These are phyloP conservation scores for Psophocarpus tetragonolobus DNA, from an alignment of 306 rosid species.

Conservation along the genomic window DNA sequence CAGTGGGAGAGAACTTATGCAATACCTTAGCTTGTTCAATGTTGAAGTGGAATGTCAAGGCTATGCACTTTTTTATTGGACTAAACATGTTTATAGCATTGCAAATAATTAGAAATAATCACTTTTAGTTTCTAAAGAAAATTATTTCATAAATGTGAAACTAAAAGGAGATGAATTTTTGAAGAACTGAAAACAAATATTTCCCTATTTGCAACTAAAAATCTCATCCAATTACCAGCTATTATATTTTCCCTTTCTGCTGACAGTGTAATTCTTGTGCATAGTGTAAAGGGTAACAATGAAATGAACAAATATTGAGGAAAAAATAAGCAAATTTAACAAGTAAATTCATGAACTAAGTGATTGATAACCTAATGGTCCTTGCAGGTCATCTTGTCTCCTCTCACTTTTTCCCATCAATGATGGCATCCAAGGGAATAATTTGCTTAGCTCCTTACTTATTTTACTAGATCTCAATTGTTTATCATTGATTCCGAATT, in stretches of 20 bases:
- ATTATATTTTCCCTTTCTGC: neutral
- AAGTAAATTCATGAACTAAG: slow-evolving; percentile 52
- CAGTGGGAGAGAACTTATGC: neutral
- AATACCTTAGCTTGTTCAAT: neutral
- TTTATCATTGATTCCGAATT: slow-evolving; percentile 77
- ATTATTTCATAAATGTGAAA: neutral
- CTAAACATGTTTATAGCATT: neutral
- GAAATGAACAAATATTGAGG: neutral
- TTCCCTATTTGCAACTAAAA: neutral
- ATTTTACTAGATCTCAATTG: slow-evolving; percentile 52
- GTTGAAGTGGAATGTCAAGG: neutral
- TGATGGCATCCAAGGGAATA: slow-evolving; percentile 94
- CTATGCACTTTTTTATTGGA: neutral
- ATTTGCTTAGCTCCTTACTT: slow-evolving; percentile 73
- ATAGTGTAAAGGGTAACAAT: neutral
- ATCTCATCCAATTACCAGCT: slow-evolving; percentile 4
- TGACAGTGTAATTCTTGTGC: neutral
- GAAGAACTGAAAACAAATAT: neutral
- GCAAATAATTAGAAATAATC: neutral
- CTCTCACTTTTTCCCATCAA: slow-evolving; percentile 60
- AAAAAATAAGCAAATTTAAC: neutral
- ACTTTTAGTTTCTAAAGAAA: neutral
- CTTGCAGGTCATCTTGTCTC: slow-evolving; percentile 54
- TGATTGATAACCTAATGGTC: slow-evolving; percentile 85
- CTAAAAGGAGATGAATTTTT: neutral